These are phyloP conservation scores for Polytrichum commune DNA, from an alignment of 225 moss, liverwort and hornwort genomes.

Conservation along the genomic window DNA sequence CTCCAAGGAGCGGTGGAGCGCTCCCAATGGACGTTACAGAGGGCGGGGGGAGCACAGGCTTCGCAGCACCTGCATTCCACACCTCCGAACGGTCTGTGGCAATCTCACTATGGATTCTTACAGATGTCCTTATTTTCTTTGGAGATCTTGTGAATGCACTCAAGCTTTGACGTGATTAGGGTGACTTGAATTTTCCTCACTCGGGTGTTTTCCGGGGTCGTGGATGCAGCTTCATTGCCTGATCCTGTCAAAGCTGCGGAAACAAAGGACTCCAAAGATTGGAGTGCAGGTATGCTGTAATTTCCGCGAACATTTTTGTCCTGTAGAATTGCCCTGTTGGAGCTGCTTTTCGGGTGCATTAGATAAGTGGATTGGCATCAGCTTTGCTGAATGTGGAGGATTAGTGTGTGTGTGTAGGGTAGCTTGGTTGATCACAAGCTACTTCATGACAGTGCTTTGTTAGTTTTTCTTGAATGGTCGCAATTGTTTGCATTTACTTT, in stretches of 20 bases:
- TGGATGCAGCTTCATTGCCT: slow-evolving; percentile 20
- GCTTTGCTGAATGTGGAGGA: background rate
- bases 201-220: background rate
- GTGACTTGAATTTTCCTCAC: background rate
- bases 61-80: slow-evolving; percentile 6
- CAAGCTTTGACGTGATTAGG: background rate
- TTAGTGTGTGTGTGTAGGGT: background rate
- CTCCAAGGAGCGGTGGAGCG: slow-evolving; percentile 5
- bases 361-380: background rate
- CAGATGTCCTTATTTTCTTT: background rate
- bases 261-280: slow-evolving; percentile 48
- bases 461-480: no score
- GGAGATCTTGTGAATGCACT: background rate
- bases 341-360: background rate
- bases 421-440: background rate
- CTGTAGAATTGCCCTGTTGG: background rate
- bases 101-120: background rate
- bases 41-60: slow-evolving; percentile 1
- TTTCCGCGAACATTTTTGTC: background rate
- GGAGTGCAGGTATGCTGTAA: slow-evolving; percentile 36
- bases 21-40: background rate
- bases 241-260: slow-evolving; percentile 30
- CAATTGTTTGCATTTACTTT: background rate
- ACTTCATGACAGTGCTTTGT: background rate
- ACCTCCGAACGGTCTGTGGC: background rate